Evolutionary conservation across 306 rosid species (phyloP).

Genomic region (Mucuna pruriens): DNA sequence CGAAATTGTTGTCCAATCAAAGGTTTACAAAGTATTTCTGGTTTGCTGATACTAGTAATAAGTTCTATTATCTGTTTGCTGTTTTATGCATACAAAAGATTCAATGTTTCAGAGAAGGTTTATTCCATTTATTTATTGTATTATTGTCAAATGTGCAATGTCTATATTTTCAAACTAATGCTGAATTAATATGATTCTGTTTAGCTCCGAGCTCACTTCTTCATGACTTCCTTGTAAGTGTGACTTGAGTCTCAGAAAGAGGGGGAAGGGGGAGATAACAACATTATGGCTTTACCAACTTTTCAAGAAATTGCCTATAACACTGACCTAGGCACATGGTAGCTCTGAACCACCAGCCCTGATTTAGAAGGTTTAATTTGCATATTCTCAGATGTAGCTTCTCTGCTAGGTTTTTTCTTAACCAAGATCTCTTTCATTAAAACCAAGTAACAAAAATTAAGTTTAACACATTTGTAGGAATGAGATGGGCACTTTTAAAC

Average conservation of each 20-base stretch:
- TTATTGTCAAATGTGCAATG: slow-evolving; percentile 1
- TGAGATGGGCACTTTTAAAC: slow-evolving; percentile 4
- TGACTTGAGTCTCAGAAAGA: neutral
- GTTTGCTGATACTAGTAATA: neutral
- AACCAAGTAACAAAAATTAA: neutral
- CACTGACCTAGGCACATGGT: neutral
- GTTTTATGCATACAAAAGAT: slow-evolving; percentile 14
- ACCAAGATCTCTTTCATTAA: slow-evolving; percentile 1
- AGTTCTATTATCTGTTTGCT: slow-evolving; percentile 19
- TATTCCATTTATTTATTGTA: slow-evolving; percentile 19
- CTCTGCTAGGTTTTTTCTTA: neutral
- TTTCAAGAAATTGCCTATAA: neutral
- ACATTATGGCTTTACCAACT: neutral
- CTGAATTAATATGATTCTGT: neutral
- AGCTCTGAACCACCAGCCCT: neutral
- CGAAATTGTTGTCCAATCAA: neutral
- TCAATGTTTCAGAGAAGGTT: neutral
- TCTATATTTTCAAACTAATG: neutral
- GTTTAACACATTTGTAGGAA: slow-evolving; percentile 1
- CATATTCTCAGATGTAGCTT: neutral
- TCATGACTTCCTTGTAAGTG: neutral
- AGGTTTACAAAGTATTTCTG: neutral
- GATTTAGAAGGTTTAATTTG: neutral
- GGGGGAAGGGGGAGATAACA: neutral
- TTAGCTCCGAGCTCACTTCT: neutral